Evolutionary conservation across 139 green algal genomes (phyloP).

Genomic region (Chlamydomonas sphaeroides): DNA sequence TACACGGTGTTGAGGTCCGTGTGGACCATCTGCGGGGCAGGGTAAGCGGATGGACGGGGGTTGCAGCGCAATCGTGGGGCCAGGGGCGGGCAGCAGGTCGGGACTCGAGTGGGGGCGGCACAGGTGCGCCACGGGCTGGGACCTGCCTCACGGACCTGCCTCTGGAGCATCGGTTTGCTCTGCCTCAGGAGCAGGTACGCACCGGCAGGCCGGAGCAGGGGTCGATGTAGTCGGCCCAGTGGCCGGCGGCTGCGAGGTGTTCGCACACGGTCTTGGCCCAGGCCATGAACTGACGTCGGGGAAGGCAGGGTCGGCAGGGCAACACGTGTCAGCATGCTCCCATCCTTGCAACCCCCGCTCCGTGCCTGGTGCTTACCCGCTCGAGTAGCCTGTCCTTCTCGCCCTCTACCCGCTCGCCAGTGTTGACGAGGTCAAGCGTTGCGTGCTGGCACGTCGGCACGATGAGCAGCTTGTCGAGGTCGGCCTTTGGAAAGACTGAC

Average conservation of each 20-base stretch:
- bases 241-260: conserved; percentile 64
- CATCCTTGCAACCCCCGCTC: too few species aligned
- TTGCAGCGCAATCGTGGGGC: neutral
- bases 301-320: too few species aligned
- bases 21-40: conserved; percentile 81
- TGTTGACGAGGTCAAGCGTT: conserved; percentile 83
- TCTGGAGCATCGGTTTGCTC: too few species aligned
- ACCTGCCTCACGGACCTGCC: too few species aligned
- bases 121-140: too few species aligned
- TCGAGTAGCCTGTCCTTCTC: conserved; percentile 92
- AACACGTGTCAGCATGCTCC: too few species aligned
- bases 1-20: conserved; percentile 78
- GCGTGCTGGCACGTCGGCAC: conserved; percentile 90
- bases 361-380: conserved; percentile 62
- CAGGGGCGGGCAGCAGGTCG: too few species aligned
- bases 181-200: conserved; percentile 23
- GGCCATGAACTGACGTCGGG: conserved; percentile 92
- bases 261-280: conserved; percentile 86
- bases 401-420: conserved; percentile 79
- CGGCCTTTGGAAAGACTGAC: conserved; percentile 54
- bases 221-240: conserved; percentile 98
- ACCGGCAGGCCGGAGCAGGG: conserved; percentile 93
- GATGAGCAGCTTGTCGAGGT: conserved; percentile 72
- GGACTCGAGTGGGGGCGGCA: too few species aligned
- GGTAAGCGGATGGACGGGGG: neutral